Evolutionary conservation across 2,329 filamentous ascomycete genomes (phyloP).

Genomic region (Alternaria atra): DNA sequence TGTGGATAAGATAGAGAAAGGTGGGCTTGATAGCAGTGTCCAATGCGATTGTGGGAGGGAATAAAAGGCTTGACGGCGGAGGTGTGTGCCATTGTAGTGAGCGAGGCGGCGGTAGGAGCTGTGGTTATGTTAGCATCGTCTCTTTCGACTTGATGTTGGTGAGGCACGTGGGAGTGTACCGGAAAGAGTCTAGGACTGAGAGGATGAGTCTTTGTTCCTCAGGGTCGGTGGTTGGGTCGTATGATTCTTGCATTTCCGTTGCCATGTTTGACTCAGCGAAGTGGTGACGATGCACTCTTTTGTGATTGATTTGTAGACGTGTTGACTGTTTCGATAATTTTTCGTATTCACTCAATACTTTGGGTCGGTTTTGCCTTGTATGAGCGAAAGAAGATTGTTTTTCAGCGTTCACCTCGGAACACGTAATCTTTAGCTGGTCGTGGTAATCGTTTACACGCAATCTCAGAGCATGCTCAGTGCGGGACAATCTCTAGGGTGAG

Average conservation of each 20-base stretch:
- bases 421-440: neutral
- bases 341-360: neutral
- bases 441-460: no score
- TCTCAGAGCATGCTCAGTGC: neutral
- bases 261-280: conserved; percentile 24
- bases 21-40: conserved; percentile 79
- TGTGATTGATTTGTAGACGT: neutral
- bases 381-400: neutral
- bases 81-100: conserved; percentile 90
- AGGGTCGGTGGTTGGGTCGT: conserved; percentile 73
- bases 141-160: neutral
- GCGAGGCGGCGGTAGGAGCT: conserved; percentile 87
- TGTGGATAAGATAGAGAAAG: conserved; percentile 83
- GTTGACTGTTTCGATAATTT: neutral
- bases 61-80: conserved; percentile 91
- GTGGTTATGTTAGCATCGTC: neutral
- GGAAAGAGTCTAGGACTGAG: conserved; percentile 86
- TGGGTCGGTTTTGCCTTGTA: neutral
- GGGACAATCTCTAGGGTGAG: neutral
- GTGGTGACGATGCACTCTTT: neutral
- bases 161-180: conserved; percentile 60
- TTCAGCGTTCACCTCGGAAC: neutral
- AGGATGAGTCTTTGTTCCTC: conserved; percentile 84
- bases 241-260: conserved; percentile 67
- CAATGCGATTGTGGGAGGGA: conserved; percentile 85